A percentile compares a stretch with the other conserved stretches of the same genome.
These are phyloP conservation scores for Heterobasidion parviporum DNA, from an alignment of 1,284 basidiomycete species.

Conservation along the genomic window DNA sequence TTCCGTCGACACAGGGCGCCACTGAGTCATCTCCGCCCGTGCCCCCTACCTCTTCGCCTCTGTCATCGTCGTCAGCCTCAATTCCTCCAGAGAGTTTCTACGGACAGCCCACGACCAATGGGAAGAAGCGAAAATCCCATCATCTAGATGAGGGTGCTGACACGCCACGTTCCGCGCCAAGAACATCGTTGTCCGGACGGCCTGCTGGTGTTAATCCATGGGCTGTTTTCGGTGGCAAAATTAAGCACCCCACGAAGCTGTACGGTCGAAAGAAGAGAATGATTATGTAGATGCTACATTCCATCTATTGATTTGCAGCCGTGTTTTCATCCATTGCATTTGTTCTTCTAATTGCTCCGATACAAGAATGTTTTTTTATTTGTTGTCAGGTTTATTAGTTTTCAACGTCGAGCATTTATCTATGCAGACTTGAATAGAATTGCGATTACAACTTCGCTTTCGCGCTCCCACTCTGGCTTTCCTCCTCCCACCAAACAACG, in stretches of 20 bases:
- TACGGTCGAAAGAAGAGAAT: not conserved
- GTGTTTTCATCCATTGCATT: not conserved
- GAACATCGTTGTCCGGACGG: no score
- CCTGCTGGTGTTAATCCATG: no score
- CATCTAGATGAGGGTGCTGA: constrained; percentile 20
- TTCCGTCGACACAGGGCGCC: not conserved
- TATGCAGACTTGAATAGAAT: no score
- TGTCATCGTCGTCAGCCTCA: constrained; percentile 14
- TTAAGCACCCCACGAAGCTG: not conserved
- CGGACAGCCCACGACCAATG: constrained; percentile 20
- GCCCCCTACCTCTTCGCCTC: constrained; percentile 12
- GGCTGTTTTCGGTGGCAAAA: not conserved
- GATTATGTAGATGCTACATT: not conserved
- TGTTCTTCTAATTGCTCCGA: not conserved
- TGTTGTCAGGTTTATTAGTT: not conserved
- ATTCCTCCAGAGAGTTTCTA: constrained; percentile 43
- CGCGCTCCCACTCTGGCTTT: constrained; percentile 6
- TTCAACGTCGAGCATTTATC: no score
- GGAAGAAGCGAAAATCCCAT: constrained; percentile 35
- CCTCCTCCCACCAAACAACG: constrained; percentile 77
- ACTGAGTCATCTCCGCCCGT: constrained; percentile 9
- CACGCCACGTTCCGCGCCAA: not conserved
- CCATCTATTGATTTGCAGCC: not conserved
- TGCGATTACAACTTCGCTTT: not conserved
- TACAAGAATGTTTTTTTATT: not conserved